Percentiles rank a stretch among this genome's conserved stretches.
phyloP scores from a whole-genome alignment of 2,329 filamentous ascomycete species.

The Madurella mycetomatis region DNA sequence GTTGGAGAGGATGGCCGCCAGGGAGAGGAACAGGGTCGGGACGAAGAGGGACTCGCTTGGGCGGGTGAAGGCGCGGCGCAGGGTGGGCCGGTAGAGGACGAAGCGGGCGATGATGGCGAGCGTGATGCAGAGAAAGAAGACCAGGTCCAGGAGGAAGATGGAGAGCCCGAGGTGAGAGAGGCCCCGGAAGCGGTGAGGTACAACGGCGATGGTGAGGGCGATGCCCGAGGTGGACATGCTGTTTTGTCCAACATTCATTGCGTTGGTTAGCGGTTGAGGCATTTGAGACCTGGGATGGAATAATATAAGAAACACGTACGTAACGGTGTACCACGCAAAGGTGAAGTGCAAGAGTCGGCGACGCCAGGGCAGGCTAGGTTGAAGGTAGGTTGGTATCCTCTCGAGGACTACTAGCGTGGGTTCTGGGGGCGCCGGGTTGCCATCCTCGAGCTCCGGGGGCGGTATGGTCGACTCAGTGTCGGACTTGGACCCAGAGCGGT shows the following conservation, averaged over 20 bases:
- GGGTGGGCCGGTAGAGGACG: slow-evolving; percentile 38
- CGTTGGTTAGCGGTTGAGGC: not conserved
- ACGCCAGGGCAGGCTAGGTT: slow-evolving; percentile 28
- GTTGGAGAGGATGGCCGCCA: slow-evolving; percentile 56
- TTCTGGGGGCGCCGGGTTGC: not conserved
- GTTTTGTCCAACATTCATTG: no score
- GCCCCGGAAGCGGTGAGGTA: slow-evolving; percentile 39
- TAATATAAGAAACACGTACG: slow-evolving; percentile 19
- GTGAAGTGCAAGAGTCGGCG: slow-evolving; percentile 31
- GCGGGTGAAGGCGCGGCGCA: slow-evolving; percentile 43
- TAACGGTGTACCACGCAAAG: slow-evolving; percentile 34
- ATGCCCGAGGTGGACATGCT: slow-evolving; percentile 32
- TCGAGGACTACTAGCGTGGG: slow-evolving; percentile 17
- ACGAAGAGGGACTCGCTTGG: slow-evolving; percentile 56
- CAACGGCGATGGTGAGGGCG: slow-evolving; percentile 27
- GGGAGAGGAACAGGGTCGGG: slow-evolving; percentile 56
- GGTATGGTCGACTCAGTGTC: slow-evolving; percentile 5
- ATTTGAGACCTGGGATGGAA: not conserved
- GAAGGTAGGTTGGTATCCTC: slow-evolving; percentile 30
- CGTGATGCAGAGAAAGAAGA: slow-evolving; percentile 39
- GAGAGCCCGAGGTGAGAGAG: slow-evolving; percentile 47
- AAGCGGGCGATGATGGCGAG: slow-evolving; percentile 40
- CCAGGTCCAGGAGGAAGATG: slow-evolving; percentile 47
- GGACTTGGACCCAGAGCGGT: not conserved
- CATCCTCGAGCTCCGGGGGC: not conserved